Evolutionary conservation across 352 stramenopile species (phyloP), one percentile per base, ranked within the genome.

Genomic region (Phytophthora melonis): DNA sequence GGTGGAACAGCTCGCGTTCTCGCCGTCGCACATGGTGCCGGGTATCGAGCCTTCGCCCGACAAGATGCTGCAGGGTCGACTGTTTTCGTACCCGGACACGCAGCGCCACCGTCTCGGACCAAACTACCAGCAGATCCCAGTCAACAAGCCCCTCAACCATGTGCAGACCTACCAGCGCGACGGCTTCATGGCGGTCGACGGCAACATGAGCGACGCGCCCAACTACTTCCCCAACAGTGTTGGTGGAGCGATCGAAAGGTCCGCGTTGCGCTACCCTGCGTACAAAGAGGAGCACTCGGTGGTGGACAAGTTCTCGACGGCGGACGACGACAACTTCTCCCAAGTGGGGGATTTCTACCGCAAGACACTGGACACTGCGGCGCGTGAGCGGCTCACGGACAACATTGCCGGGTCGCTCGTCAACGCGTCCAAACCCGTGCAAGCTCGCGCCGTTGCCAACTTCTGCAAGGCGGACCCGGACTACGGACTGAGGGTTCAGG

Each of bases 1-100:
- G 77, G 88, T 98, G 5, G 94, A 98, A 80, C 94, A 98, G 68
- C 68, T 97, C 8, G 93, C 94, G 7, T 98, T 98, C 78, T 90
- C 87, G 8, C 94, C 94, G 18, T 87, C 88, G 32, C 89, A 98
- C 71, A 84, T 98, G 74, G 86, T 98, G 39, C 93, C 94, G 1
- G 93, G 94, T 18, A 95, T 98, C 55, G 90, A 97, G 61, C 87
- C 92, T 3, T 84, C 76, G 27, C 68, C 71, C 3, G 93, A 98
- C 77, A 97, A 97, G 68, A 96, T 98, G 90, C 86, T 98, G 13
- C 88, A 97, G 71, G 89, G 85, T 6, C 87, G 93, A 25, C 64
- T 98, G 23, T 97, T 97, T 78, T 94, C 84, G n/a, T 98, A 98
- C 79, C 82, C 84, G 19, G 92, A 98, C 70, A 94, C 92, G 30